Evolutionary conservation across 2,329 filamentous ascomycete genomes (phyloP), one percentile per base, ranked within the genome.

Genomic region (Chrysoporthe austroafricana): DNA sequence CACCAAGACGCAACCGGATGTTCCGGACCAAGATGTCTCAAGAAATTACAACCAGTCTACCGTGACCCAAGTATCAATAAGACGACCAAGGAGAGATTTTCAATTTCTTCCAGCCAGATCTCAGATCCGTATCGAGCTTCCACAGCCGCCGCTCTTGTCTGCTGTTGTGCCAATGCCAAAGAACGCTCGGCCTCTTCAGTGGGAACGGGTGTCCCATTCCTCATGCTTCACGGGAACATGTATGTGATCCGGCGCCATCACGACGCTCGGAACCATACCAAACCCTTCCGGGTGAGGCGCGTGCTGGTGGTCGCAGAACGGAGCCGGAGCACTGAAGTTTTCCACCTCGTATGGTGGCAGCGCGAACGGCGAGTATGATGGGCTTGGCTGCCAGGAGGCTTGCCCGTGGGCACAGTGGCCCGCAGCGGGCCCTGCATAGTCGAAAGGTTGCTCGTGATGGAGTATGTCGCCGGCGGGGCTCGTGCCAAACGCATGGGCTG

Each of bases 341-440:
- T 78, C 74, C n/a, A 75, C 75, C 2, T 75, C 72, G 63, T 76
- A 78, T 5, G 68, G 8, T 1, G 73, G 68, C 26, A 77, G 73
- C 5, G 82, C 78, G 67, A 81, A 83, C 11, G 79, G 75, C 50
- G 80, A 77, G 67, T 79, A 81, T 21, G 77, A 73, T 8, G 76
- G 77, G 36, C 71, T 74, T n/a, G 72, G 74, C 4, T 72, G 64
- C 78, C 77, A 79, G 16, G 75, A 72, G 36, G 64, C 62, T 26
- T 73, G 73, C 0, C 78, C 76, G 36, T 75, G 74, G 58, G 71
- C 59, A 36, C 75, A 36, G 71, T 64, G 63, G 14, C n/a, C 21
- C 54, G 77, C 50, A 78, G 74, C 36, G 68, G 73, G 8, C 57
- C 67, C 34, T 66, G 74, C n/a, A 63, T 77, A 75, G 64, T 77